These are phyloP conservation scores for Dioscorea cayenensis DNA, from an alignment of 116 monocot genomes.

Conservation along the genomic window DNA sequence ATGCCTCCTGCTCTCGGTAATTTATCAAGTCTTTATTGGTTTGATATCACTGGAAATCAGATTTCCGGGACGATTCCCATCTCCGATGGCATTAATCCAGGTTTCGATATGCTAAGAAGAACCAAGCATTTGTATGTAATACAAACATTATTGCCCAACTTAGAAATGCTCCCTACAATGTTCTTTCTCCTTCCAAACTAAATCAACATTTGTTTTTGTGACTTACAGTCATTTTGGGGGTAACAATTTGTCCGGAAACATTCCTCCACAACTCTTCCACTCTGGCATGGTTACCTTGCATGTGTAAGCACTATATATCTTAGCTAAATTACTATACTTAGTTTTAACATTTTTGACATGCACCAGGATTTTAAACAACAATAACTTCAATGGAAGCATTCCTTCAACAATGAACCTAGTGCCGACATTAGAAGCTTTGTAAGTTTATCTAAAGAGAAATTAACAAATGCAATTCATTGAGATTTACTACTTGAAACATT, in stretches of 20 bases:
- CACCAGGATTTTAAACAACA: constrained; percentile 76
- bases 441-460: constrained; percentile 20
- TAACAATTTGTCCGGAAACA: constrained; percentile 68
- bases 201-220: background rate
- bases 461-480: background rate
- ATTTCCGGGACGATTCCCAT: constrained; percentile 58
- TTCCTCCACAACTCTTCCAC: constrained; percentile 68
- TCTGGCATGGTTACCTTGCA: constrained; percentile 61
- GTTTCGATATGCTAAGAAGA: constrained; percentile 56
- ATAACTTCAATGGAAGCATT: constrained; percentile 68
- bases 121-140: constrained; percentile 82
- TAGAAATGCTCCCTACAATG: background rate
- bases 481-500: background rate
- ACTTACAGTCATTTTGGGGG: constrained; percentile 79
- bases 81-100: constrained; percentile 17
- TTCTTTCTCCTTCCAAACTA: background rate
- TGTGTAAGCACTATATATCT: constrained; percentile 42
- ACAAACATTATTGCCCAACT: constrained; percentile 1
- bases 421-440: constrained; percentile 59
- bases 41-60: constrained; percentile 77
- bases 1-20: constrained; percentile 73
- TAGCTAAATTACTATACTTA: too few species aligned
- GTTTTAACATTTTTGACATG: too few species aligned
- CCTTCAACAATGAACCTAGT: constrained; percentile 61
- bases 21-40: constrained; percentile 67